Evolutionary conservation across 371 early-diverging fungal genomes (phyloP).

Genomic region (Rhizomucor miehei): DNA sequence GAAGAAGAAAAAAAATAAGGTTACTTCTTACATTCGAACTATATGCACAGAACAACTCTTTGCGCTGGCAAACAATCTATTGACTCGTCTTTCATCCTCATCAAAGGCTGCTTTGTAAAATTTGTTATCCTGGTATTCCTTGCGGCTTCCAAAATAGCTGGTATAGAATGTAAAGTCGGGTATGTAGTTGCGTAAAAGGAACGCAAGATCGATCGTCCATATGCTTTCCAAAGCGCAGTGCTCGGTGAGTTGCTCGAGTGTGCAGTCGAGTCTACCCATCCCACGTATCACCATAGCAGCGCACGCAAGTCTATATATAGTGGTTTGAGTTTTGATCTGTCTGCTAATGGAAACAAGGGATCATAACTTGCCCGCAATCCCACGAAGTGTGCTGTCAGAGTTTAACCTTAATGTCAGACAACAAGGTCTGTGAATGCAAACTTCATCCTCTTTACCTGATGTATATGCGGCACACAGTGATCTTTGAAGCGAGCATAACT

Average conservation of each 20-base stretch:
- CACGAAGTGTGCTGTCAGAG: constrained; percentile 40
- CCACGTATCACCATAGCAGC: constrained; percentile 74
- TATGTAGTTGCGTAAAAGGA: constrained; percentile 63
- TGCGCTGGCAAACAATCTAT: constrained; percentile 74
- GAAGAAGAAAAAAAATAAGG: not conserved
- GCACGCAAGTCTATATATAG: constrained; percentile 74
- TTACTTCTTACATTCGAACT: constrained; percentile 58
- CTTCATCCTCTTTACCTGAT: too few species aligned
- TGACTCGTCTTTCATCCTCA: constrained; percentile 73
- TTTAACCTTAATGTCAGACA: too few species aligned
- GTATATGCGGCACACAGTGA: not conserved
- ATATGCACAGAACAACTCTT: constrained; percentile 68
- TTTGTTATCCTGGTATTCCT: constrained; percentile 60
- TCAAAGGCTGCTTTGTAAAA: constrained; percentile 75
- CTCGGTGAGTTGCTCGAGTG: constrained; percentile 34
- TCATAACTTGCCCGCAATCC: constrained; percentile 78
- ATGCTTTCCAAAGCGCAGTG: constrained; percentile 63
- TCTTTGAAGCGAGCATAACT: not conserved
- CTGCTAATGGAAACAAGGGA: too few species aligned
- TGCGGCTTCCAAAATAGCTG: constrained; percentile 76
- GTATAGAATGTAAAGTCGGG: constrained; percentile 88
- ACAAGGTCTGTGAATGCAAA: too few species aligned
- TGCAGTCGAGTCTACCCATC: constrained; percentile 39
- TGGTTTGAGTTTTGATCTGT: too few species aligned
- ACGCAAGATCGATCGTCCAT: constrained; percentile 89